Percentiles rank a stretch among this genome's conserved stretches.
These are phyloP conservation scores for Neurospora sp. DNA, from an alignment of 495 filamentous ascomycete species.

Conservation along the genomic window DNA sequence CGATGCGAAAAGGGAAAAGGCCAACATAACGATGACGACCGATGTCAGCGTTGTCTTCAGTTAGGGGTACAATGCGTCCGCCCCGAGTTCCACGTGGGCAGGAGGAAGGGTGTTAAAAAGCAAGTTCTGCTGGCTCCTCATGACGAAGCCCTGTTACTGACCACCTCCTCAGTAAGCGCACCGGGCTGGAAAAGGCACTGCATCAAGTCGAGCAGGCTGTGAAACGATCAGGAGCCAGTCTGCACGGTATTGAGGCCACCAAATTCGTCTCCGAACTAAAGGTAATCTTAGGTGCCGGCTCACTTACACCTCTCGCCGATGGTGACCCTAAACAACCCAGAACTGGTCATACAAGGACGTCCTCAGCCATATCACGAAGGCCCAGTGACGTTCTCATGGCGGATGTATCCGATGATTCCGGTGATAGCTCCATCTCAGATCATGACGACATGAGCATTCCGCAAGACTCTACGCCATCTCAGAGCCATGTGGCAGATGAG, in stretches of 20 bases:
- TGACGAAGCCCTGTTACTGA: neutral
- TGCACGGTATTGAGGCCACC: slow-evolving; percentile 37
- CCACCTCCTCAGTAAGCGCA: slow-evolving; percentile 48
- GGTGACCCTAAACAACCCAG: slow-evolving; percentile 1
- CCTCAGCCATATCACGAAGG: neutral
- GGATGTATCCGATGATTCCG: slow-evolving; percentile 21
- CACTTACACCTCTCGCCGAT: slow-evolving; percentile 6
- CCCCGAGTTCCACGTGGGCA: slow-evolving; percentile 57
- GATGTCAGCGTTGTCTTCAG: slow-evolving; percentile 55
- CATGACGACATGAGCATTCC: slow-evolving; percentile 21
- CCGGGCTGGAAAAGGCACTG: slow-evolving; percentile 61
- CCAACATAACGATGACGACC: slow-evolving; percentile 24
- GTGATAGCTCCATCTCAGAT: slow-evolving; percentile 22
- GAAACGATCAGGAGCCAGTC: slow-evolving; percentile 45
- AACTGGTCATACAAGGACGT: neutral
- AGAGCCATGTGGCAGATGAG: slow-evolving; percentile 23
- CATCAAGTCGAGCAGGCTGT: slow-evolving; percentile 65
- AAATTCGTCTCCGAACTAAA: slow-evolving; percentile 48
- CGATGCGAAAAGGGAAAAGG: slow-evolving; percentile 46
- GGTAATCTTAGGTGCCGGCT: slow-evolving; percentile 35
- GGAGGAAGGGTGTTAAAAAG: slow-evolving; percentile 70
- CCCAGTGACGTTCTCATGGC: slow-evolving; percentile 15
- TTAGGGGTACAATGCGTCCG: slow-evolving; percentile 50
- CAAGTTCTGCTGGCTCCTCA: slow-evolving; percentile 24
- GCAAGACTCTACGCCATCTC: slow-evolving; percentile 20